Evolutionary conservation across 371 early-diverging fungal species (phyloP).

Genomic region (Rhizopus stolonifer): DNA sequence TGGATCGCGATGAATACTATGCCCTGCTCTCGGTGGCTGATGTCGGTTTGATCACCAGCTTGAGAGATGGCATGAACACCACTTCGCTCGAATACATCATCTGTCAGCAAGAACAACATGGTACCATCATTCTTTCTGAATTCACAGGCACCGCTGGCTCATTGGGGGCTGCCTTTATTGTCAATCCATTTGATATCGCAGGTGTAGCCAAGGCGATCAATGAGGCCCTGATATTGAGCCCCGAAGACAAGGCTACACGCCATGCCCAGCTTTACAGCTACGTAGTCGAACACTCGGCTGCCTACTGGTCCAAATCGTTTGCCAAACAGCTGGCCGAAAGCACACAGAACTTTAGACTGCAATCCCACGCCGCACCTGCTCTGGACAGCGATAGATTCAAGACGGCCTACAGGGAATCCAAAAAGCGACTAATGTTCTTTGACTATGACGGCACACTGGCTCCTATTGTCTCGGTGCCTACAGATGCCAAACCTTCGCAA

Average conservation of each 20-base stretch:
- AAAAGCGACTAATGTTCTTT: slow-evolving; percentile 74
- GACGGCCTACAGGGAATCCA: slow-evolving; percentile 47
- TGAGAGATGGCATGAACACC: slow-evolving; percentile 99
- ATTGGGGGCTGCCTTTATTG: slow-evolving; percentile 82
- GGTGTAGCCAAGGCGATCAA: slow-evolving; percentile 91
- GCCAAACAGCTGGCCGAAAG: slow-evolving; percentile 52
- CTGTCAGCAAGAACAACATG: slow-evolving; percentile 90
- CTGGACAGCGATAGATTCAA: slow-evolving; percentile 49
- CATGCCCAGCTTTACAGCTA: slow-evolving; percentile 80
- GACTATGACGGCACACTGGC: slow-evolving; percentile 91
- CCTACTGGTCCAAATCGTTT: slow-evolving; percentile 88
- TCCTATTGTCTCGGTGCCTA: slow-evolving; percentile 73
- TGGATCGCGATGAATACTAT: slow-evolving; percentile 94
- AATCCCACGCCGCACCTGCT: slow-evolving; percentile 65
- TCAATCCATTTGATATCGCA: slow-evolving; percentile 95
- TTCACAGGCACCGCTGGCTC: slow-evolving; percentile 96
- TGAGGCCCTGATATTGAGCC: slow-evolving; percentile 77
- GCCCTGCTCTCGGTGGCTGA: slow-evolving; percentile 95
- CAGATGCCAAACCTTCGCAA: slow-evolving; percentile 68
- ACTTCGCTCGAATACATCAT: slow-evolving; percentile 97
- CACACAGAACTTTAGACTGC: slow-evolving; percentile 29
- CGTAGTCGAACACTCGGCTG: slow-evolving; percentile 84
- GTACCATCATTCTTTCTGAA: slow-evolving; percentile 93
- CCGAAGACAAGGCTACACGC: slow-evolving; percentile 79
- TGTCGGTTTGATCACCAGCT: slow-evolving; percentile 90